Base-by-base conservation (phyloP, 768 basidiomycete species). In the Termitomyces sp. region DNA sequence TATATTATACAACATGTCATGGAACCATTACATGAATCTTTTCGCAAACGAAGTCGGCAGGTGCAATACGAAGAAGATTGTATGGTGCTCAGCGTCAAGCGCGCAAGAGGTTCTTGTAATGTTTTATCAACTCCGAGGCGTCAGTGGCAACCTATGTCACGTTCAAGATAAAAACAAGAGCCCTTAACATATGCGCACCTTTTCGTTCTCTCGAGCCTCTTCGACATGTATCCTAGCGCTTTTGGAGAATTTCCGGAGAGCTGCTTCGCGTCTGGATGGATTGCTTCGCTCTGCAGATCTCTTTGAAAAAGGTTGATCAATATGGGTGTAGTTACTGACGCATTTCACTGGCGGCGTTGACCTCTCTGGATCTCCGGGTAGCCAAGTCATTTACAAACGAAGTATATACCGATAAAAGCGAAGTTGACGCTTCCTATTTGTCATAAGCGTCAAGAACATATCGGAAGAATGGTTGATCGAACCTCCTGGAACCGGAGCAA, bases 331-430 rank as follows among this genome's bases (percentile, higher is more conserved):
- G 16, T 41, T 9, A 71, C 75, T 60, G 28, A 77, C 79, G 58
- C 70, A 73, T 75, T 59, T 70, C 68, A 57, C 74, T 75, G 33
- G 75, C 75, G 44, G 67, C 62, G 43, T 77, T 70, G 38, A 77
- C 69, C 20, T 62, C 57, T 13, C 70, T 64, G 8, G 74, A 66
- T 12, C 79, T 71, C 36, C 70, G 71, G 30, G 66, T 62, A 28
- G 74, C 75, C 16, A 79, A 50, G 46, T 75, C 71, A 32, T 74
- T 67, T 8, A 74, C 46, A 13, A 72, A 61, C 9, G 69, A 36
- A 18, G 71, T 61, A 61, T 73, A 73, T 7, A 68, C 23, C 20
- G 68, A 57, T 28, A 71, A 59, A 14, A 73, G 65, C 1, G 66
- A 63, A 13, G 6, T 61, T 36, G 36, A 66, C 55, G 65, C 66